Conservation (phyloP, 257 asterid genomes). For the Pogostemon cablin region DNA sequence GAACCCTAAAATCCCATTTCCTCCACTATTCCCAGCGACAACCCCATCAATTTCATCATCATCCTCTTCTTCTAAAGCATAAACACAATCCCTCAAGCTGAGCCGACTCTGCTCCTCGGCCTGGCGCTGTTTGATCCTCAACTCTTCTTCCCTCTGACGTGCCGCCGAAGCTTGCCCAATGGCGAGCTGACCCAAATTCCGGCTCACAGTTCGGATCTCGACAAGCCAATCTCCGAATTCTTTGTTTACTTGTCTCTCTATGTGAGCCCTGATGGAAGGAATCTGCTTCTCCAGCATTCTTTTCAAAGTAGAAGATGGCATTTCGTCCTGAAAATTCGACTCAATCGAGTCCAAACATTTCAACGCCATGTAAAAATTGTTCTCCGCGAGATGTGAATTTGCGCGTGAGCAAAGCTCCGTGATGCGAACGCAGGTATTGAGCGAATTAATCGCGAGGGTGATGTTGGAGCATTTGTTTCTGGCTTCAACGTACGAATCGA, state of each 20-base stretch:
- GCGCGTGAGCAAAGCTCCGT: conserved; percentile 81
- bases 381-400: conserved; percentile 57
- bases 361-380: conserved; percentile 87
- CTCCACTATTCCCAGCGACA: conserved; percentile 46
- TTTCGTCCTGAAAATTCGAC: conserved; percentile 48
- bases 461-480: conserved; percentile 67
- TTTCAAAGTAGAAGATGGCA: conserved; percentile 67
- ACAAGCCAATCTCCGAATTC: conserved; percentile 98
- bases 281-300: conserved; percentile 95
- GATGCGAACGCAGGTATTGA: conserved; percentile 57
- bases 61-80: conserved; percentile 87
- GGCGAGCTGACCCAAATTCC: conserved; percentile 93
- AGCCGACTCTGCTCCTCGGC: conserved; percentile 98
- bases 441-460: conserved; percentile 66
- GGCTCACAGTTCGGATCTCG: conserved; percentile 82
- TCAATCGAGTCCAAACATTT: conserved; percentile 84
- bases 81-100: conserved; percentile 79
- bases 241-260: conserved; percentile 75
- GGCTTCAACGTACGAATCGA: conserved; percentile 81
- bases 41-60: conserved; percentile 64
- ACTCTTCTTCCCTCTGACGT: conserved; percentile 92
- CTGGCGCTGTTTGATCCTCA: conserved; percentile 84
- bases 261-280: conserved; percentile 75
- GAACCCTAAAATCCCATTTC: conserved; percentile 61
- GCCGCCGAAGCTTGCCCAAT: conserved; percentile 98